Conservation (phyloP, 371 early-diverging fungal species). For the Sporodiniella umbellata region DNA sequence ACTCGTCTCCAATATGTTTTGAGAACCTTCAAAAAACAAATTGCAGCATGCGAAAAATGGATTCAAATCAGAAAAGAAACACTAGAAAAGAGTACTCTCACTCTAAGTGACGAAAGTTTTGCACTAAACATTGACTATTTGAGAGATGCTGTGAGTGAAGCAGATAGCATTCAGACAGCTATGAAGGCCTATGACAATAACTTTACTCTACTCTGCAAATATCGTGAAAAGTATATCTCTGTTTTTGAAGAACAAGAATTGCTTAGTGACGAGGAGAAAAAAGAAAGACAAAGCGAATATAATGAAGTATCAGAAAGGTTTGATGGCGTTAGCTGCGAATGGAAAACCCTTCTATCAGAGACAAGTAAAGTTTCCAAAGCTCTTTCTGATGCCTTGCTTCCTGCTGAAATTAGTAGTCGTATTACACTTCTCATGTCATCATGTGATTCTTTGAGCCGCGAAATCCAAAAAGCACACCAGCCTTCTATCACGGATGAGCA, state of each 20-base stretch:
- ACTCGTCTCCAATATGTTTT: constrained; percentile 33
- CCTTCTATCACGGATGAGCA: constrained; percentile 23
- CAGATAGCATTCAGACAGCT: constrained; percentile 27
- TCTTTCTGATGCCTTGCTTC: constrained; percentile 21
- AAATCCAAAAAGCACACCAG: constrained; percentile 19
- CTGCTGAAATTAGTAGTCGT: constrained; percentile 29
- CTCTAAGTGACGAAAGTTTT: constrained; percentile 18
- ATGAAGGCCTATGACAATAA: constrained; percentile 26
- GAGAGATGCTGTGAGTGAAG: constrained; percentile 33
- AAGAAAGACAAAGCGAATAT: constrained; percentile 16
- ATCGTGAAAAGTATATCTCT: constrained; percentile 23
- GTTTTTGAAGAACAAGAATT: constrained; percentile 20
- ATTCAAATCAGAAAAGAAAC: constrained; percentile 21
- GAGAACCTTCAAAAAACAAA: constrained; percentile 29
- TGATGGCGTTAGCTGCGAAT: constrained; percentile 17
- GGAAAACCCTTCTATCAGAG: constrained; percentile 26
- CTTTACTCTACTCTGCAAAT: constrained; percentile 18
- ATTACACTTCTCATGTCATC: constrained; percentile 14
- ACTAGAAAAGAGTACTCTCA: constrained; percentile 16
- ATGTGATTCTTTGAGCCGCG: constrained; percentile 12
- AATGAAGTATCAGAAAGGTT: constrained; percentile 9
- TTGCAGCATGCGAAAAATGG: constrained; percentile 27
- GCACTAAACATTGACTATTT: constrained; percentile 21
- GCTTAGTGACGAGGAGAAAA: constrained; percentile 15
- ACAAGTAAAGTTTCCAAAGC: constrained; percentile 13